phyloP scores from a whole-genome alignment of 2,329 filamentous ascomycete genomes.

The Cladophialophora bantiana region DNA sequence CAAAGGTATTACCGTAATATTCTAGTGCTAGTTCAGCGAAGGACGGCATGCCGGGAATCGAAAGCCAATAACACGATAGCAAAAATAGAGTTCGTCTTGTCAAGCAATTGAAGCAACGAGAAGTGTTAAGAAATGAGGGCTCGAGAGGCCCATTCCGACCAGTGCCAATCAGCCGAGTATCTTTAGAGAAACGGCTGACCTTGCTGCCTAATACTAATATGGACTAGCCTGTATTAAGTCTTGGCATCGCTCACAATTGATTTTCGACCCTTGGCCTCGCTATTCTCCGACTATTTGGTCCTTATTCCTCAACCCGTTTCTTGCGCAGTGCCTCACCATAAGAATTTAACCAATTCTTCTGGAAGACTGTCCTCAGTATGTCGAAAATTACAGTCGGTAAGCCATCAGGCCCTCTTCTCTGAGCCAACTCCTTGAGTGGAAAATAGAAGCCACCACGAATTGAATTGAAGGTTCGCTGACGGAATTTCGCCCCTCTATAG shows the following conservation, averaged over 20 bases:
- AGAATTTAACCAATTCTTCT: slow-evolving; percentile 72
- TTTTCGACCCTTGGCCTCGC: slow-evolving; percentile 6
- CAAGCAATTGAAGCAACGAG: background rate
- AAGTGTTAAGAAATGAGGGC: background rate
- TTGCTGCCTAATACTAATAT: background rate
- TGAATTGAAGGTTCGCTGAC: slow-evolving; percentile 21
- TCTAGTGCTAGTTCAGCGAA: background rate
- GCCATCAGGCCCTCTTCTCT: slow-evolving; percentile 39
- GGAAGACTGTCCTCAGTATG: slow-evolving; percentile 78
- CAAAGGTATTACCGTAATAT: background rate
- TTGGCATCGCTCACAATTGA: slow-evolving; percentile 22
- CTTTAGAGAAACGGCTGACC: background rate
- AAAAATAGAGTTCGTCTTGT: background rate
- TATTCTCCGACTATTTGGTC: background rate
- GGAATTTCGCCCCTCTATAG: slow-evolving; percentile 50
- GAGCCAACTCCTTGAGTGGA: background rate
- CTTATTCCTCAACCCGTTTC: slow-evolving; percentile 19
- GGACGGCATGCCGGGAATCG: background rate
- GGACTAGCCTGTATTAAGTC: background rate
- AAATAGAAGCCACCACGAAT: background rate
- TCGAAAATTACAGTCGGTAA: slow-evolving; percentile 66
- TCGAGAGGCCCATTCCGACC: background rate
- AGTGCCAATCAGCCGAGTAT: background rate
- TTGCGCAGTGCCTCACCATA: slow-evolving; percentile 73
- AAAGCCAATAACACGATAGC: background rate